Conservation (phyloP, 495 filamentous ascomycete species). For the Sphaerosporella brunnea region DNA sequence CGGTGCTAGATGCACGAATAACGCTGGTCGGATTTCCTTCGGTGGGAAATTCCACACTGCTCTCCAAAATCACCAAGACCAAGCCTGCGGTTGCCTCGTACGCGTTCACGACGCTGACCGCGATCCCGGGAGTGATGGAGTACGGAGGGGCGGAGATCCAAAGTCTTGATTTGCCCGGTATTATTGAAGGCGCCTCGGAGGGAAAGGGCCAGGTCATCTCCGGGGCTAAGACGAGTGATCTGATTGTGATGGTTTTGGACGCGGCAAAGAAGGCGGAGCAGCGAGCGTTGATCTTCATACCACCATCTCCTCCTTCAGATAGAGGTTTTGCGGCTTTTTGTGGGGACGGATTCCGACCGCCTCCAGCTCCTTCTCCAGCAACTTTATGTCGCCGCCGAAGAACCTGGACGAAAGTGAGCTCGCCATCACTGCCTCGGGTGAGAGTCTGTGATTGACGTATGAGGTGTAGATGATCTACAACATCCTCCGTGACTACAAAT, state of each 20-base stretch:
- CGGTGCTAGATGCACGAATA: constrained; percentile 86
- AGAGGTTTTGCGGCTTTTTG: too few relatives aligned
- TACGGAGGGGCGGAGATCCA: constrained; percentile 98
- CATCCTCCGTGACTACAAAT: constrained; percentile 94
- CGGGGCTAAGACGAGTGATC: constrained; percentile 96
- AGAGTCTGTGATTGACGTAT: background rate
- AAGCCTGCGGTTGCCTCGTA: constrained; percentile 93
- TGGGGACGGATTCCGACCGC: too few relatives aligned
- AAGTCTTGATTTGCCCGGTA: constrained; percentile 92
- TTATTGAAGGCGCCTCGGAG: constrained; percentile 93
- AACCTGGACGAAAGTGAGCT: constrained; percentile 66
- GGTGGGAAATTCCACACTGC: constrained; percentile 95
- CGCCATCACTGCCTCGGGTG: too few relatives aligned
- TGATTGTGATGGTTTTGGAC: constrained; percentile 93
- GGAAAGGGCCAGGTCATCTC: constrained; percentile 98
- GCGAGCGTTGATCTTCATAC: constrained; percentile 64
- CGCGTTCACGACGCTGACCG: constrained; percentile 93
- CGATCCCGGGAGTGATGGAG: constrained; percentile 93
- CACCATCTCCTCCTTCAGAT: too few relatives aligned
- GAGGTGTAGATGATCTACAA: constrained; percentile 58
- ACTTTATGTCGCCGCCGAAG: constrained; percentile 77
- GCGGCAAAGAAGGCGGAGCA: constrained; percentile 96
- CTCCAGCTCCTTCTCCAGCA: too few relatives aligned
- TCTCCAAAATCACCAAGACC: constrained; percentile 98
- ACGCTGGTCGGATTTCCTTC: constrained; percentile 96